Evolutionary conservation across 2,329 filamentous ascomycete species (phyloP).

Genomic region (Fusarium torulosum): DNA sequence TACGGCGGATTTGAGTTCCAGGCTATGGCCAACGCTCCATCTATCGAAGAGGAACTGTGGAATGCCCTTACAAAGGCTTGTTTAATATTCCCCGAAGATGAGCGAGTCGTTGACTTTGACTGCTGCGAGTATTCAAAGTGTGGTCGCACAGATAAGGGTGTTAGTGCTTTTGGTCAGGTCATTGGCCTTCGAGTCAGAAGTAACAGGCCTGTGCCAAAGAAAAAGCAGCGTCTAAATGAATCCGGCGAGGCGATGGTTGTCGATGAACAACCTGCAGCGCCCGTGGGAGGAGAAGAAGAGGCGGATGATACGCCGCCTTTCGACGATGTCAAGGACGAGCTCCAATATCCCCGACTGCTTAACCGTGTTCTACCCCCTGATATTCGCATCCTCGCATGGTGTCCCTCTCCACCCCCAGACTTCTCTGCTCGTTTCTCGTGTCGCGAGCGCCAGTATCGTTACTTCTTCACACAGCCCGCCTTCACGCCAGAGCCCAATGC

Average conservation of each 20-base stretch:
- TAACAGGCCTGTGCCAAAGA: slow-evolving; percentile 70
- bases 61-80: slow-evolving; percentile 86
- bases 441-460: slow-evolving; percentile 89
- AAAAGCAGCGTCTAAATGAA: slow-evolving; percentile 42
- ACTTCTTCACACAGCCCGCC: slow-evolving; percentile 97
- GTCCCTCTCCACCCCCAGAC: slow-evolving; percentile 79
- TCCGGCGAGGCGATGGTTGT: slow-evolving; percentile 41
- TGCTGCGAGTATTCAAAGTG: slow-evolving; percentile 95
- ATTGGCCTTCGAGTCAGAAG: slow-evolving; percentile 86
- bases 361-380: slow-evolving; percentile 91
- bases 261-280: slow-evolving; percentile 34
- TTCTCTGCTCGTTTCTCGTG: slow-evolving; percentile 96
- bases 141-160: slow-evolving; percentile 90
- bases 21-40: slow-evolving; percentile 76
- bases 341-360: slow-evolving; percentile 84
- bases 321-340: slow-evolving; percentile 83
- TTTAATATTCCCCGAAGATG: slow-evolving; percentile 79
- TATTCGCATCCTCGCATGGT: slow-evolving; percentile 94
- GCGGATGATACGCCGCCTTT: slow-evolving; percentile 48
- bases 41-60: slow-evolving; percentile 94
- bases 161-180: slow-evolving; percentile 97
- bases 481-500: slow-evolving; percentile 72
- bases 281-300: slow-evolving; percentile 30
- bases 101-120: slow-evolving; percentile 78
- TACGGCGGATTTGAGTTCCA: slow-evolving; percentile 97